phyloP scores from a whole-genome alignment of 2,329 filamentous ascomycete genomes.

The Dothideomycetes sp. region DNA sequence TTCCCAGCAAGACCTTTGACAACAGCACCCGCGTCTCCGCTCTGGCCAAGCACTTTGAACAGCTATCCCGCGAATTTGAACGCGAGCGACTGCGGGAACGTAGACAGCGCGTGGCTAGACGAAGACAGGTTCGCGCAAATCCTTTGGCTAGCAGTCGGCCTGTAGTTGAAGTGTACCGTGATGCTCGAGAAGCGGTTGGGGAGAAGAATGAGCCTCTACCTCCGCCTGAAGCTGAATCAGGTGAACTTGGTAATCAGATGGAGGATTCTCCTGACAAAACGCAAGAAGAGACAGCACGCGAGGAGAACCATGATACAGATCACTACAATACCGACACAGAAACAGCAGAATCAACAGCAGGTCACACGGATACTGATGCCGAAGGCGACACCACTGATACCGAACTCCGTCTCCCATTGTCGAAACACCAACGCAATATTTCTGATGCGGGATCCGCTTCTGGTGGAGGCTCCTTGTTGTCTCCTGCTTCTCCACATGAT shows the following conservation, averaged over 20 bases:
- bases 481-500: conserved; percentile 42
- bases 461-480: conserved; percentile 49
- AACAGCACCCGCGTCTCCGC: conserved; percentile 65
- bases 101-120: conserved; percentile 68
- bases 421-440: conserved; percentile 49
- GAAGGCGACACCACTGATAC: conserved; percentile 53
- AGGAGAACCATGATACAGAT: conserved; percentile 12
- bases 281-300: background rate
- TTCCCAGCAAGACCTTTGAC: conserved; percentile 55
- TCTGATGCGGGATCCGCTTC: conserved; percentile 23
- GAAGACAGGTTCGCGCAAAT: conserved; percentile 68
- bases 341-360: conserved; percentile 19
- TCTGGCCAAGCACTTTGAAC: conserved; percentile 92
- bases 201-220: conserved; percentile 16
- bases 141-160: conserved; percentile 89
- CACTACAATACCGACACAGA: conserved; percentile 23
- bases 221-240: background rate
- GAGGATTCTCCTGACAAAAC: conserved; percentile 8
- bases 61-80: conserved; percentile 91
- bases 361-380: conserved; percentile 42
- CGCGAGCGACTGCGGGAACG: conserved; percentile 84
- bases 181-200: conserved; percentile 78
- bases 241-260: conserved; percentile 5
- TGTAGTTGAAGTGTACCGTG: conserved; percentile 90
- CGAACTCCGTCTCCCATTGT: conserved; percentile 58